Evolutionary conservation across 2,329 filamentous ascomycete genomes (phyloP), one percentile per base, ranked within the genome.

Genomic region (Colletotrichum chrysophilum): DNA sequence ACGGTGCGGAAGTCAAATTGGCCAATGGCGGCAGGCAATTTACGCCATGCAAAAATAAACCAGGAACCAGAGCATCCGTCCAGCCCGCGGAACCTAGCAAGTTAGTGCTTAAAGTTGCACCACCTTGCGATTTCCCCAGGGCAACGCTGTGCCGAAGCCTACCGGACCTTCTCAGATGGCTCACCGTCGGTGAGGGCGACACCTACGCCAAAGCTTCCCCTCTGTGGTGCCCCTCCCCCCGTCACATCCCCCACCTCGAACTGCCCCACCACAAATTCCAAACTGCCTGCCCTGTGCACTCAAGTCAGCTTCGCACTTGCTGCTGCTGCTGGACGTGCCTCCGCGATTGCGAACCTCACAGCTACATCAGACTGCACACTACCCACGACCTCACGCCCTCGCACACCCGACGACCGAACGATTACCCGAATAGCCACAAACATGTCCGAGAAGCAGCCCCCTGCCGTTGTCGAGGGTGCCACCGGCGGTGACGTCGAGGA

Each of bases 391-490:
- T 10, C 43, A 21, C 38, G 24, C 12, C 18, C 77, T 32, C 38
- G 18, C 8, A 21, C 24, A 30, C 52, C 21, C 28, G 28, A 32
- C 68, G 43, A 13, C 16, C 62, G 32, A 52, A 60, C 60, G 8
- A 24, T 18, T 52, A 28, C 55, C n/a, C 67, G 18, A 28, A 12
- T 34, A 69, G 16, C 68, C 4, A 16, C 26, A 14, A 83, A 74
- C 75, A 94, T 94, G 92, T 90, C 92, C 78, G 86, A 89, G 76
- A 89, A 90, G 64, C 92, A 94, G 82, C 91, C 92, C 56, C 81
- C 87, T 30, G 86, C 88, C 61, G 90, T 88, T 76, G 90, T 92
- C 77, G 86, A 93, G 83, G 92, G 92, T 81, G 90, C 91, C 75
- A 88, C 89, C 34, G 86, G 88, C 61, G 90, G 88, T 76, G 90